These are phyloP conservation scores for Paramecium biaurelia DNA, from an alignment of 73 alveolate genomes.

Conservation along the genomic window DNA sequence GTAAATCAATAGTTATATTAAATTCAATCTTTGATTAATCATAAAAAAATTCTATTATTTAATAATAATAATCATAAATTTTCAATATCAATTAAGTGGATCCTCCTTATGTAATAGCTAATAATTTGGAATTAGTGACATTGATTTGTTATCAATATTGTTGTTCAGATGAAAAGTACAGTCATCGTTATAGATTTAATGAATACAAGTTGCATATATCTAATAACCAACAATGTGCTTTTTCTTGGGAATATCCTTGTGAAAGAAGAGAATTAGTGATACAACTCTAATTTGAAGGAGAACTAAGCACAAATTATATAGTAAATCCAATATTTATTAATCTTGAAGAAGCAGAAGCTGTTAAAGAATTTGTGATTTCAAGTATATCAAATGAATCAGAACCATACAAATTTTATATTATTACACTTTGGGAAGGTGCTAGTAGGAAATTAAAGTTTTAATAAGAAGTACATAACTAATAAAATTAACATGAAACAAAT, in stretches of 20 bases:
- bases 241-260: constrained; percentile 45
- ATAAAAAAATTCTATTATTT: too few species aligned
- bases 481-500: constrained; percentile 38
- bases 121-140: constrained; percentile 12
- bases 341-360: constrained; percentile 53
- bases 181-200: not conserved
- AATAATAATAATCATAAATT: not conserved
- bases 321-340: constrained; percentile 41
- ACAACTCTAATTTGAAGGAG: constrained; percentile 25
- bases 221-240: not conserved
- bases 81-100: not conserved
- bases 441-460: constrained; percentile 48
- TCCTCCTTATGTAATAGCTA: constrained; percentile 48
- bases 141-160: not conserved
- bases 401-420: constrained; percentile 18
- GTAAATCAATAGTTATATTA: not conserved
- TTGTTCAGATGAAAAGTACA: not conserved
- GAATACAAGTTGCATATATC: not conserved
- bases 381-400: not conserved
- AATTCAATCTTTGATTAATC: not conserved
- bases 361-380: not conserved
- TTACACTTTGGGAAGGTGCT: constrained; percentile 55
- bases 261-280: not conserved
- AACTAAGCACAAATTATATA: not conserved
- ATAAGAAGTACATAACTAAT: constrained; percentile 20